phyloP scores from a whole-genome alignment of 164 flowering plant genomes.

The Amborella trichopoda region DNA sequence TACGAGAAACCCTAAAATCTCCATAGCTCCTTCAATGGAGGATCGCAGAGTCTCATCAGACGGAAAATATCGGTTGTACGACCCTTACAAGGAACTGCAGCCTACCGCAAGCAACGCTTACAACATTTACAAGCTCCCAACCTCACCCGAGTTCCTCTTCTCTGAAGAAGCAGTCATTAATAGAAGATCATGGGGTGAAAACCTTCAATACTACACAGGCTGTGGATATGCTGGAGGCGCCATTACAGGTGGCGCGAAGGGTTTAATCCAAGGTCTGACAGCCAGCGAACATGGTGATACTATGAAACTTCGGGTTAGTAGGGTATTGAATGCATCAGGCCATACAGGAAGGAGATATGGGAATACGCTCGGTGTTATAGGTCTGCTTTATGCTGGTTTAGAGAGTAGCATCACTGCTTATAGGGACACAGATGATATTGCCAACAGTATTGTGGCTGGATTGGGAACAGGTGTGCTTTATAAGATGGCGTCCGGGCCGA shows the following conservation, averaged over 20 bases:
- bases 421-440: slow-evolving; percentile 48
- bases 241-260: slow-evolving; percentile 27
- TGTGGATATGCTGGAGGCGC: slow-evolving; percentile 39
- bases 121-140: slow-evolving; percentile 45
- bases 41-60: slow-evolving; percentile 7
- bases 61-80: slow-evolving; percentile 21
- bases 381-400: slow-evolving; percentile 47
- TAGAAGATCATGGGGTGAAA: slow-evolving; percentile 53
- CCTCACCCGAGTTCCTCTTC: slow-evolving; percentile 53
- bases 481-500: slow-evolving; percentile 50
- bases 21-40: slow-evolving; percentile 18
- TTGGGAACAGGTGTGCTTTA: slow-evolving; percentile 72
- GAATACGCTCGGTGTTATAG: slow-evolving; percentile 39
- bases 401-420: slow-evolving; percentile 38
- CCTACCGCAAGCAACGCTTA: slow-evolving; percentile 27
- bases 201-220: slow-evolving; percentile 43
- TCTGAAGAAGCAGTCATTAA: slow-evolving; percentile 32
- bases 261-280: slow-evolving; percentile 28
- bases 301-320: slow-evolving; percentile 34
- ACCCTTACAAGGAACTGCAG: slow-evolving; percentile 44
- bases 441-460: slow-evolving; percentile 59
- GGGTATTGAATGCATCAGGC: slow-evolving; percentile 42
- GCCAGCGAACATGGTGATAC: slow-evolving; percentile 43
- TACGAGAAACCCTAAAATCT: too few species aligned
- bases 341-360: slow-evolving; percentile 30